Percentiles rank a stretch among this genome's conserved stretches.
phyloP scores from a whole-genome alignment of 495 filamentous ascomycete genomes.

The Annulohypoxylon bovei region DNA sequence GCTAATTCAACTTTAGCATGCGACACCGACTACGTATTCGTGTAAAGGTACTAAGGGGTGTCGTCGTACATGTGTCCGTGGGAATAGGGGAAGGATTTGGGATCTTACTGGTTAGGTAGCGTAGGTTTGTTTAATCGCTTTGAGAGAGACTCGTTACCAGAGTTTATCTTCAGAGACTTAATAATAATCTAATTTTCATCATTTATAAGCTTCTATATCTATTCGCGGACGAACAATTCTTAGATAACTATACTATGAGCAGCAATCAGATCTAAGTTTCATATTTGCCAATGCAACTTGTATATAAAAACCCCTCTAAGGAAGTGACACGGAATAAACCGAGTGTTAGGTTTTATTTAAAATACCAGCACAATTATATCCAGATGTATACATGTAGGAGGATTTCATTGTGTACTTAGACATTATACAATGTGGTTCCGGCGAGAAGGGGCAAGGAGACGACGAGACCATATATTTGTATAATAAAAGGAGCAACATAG shows the following conservation, averaged over 20 bases:
- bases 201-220: background rate
- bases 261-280: too few species aligned
- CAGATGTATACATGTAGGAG: too few species aligned
- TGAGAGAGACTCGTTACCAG: background rate
- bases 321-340: too few species aligned
- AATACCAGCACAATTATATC: background rate
- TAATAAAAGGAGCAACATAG: background rate
- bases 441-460: background rate
- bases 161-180: background rate
- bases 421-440: too few species aligned
- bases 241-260: background rate
- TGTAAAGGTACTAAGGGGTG: slow-evolving; percentile 46
- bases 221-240: background rate
- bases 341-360: too few species aligned
- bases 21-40: slow-evolving; percentile 31
- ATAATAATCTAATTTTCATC: background rate
- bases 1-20: slow-evolving; percentile 50
- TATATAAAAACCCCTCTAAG: too few species aligned
- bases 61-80: slow-evolving; percentile 8
- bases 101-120: background rate
- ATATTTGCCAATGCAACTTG: too few species aligned
- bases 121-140: background rate
- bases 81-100: background rate
- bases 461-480: background rate
- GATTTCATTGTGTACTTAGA: background rate